Conservation (phyloP, 441 rosid genomes). For the Corymbia calophylla region DNA sequence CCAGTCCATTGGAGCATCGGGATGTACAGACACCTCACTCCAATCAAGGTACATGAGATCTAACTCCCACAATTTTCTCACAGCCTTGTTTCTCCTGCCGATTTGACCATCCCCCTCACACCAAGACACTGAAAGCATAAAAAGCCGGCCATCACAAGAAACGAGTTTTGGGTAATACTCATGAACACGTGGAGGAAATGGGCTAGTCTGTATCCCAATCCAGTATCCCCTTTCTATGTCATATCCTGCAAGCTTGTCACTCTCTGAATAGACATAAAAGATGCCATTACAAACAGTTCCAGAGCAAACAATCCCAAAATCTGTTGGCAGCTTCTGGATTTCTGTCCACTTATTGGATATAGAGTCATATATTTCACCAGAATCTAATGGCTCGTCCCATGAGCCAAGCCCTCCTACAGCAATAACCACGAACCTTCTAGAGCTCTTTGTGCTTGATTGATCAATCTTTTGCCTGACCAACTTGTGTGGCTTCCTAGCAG, state of each 20-base stretch:
- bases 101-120: constrained; percentile 97
- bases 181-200: constrained; percentile 79
- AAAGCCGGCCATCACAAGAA: constrained; percentile 57
- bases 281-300: constrained; percentile 81
- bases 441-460: constrained; percentile 26
- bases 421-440: constrained; percentile 60
- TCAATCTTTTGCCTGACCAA: constrained; percentile 48
- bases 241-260: constrained; percentile 85
- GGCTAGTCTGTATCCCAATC: constrained; percentile 76
- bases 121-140: constrained; percentile 96
- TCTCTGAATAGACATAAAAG: constrained; percentile 84
- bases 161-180: constrained; percentile 94
- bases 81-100: constrained; percentile 95
- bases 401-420: constrained; percentile 84
- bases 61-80: constrained; percentile 92
- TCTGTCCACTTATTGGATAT: constrained; percentile 78
- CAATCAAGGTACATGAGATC: constrained; percentile 82
- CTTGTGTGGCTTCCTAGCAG: constrained; percentile 40
- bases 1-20: constrained; percentile 99
- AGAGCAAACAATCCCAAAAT: constrained; percentile 72
- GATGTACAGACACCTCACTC: constrained; percentile 80
- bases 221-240: constrained; percentile 92
- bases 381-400: constrained; percentile 83
- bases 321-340: constrained; percentile 73
- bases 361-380: constrained; percentile 92